These are phyloP conservation scores for Aureobasidium sp. DNA, from an alignment of 2,329 filamentous ascomycete species.

Conservation along the genomic window DNA sequence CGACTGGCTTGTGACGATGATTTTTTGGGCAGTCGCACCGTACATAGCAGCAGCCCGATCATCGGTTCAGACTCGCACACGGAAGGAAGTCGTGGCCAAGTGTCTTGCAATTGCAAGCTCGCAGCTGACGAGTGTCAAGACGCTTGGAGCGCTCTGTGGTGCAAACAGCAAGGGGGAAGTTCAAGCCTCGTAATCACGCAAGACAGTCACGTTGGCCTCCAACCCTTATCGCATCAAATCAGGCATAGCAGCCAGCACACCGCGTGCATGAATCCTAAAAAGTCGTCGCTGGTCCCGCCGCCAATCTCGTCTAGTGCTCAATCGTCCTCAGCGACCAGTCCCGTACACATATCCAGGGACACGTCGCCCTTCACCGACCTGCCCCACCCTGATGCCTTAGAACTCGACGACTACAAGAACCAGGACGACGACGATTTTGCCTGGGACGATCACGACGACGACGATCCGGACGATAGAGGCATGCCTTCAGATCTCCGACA, in stretches of 20 bases:
- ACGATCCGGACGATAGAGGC: constrained; percentile 29
- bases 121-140: neutral
- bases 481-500: constrained; percentile 47
- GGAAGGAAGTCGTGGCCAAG: neutral
- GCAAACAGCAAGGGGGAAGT: constrained; percentile 1
- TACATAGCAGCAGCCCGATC: neutral
- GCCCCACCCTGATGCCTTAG: constrained; percentile 19
- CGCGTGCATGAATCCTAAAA: constrained; percentile 9
- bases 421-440: constrained; percentile 34
- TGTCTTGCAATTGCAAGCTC: neutral
- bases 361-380: constrained; percentile 27
- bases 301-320: neutral
- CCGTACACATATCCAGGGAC: constrained; percentile 25
- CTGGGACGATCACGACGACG: constrained; percentile 37
- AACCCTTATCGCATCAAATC: constrained; percentile 11
- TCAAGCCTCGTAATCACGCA: constrained; percentile 15
- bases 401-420: constrained; percentile 16
- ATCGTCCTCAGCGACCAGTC: constrained; percentile 16
- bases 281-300: constrained; percentile 1
- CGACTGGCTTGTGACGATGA: neutral
- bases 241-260: neutral
- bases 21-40: neutral
- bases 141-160: constrained; percentile 13
- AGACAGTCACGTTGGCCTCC: constrained; percentile 6
- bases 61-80: neutral